Conservation (phyloP, 2,329 filamentous ascomycete genomes). For the Fusarium mangiferae region DNA sequence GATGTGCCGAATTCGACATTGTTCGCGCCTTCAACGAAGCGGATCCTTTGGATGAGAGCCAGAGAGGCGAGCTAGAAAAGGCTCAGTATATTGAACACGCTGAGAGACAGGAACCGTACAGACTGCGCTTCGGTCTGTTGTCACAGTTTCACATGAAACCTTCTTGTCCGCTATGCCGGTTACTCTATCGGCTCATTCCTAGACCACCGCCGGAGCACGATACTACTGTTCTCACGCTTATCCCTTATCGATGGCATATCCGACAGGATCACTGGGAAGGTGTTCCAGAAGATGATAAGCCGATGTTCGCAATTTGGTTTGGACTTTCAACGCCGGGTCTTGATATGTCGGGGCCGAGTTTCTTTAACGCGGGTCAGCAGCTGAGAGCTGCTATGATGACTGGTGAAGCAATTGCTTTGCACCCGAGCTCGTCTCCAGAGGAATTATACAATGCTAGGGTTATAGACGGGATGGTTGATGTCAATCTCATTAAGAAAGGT, state of each 20-base stretch:
- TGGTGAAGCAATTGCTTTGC: background rate
- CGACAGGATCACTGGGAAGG: background rate
- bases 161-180: background rate
- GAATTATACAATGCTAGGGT: background rate
- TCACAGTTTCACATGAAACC: background rate
- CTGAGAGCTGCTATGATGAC: background rate
- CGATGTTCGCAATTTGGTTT: background rate
- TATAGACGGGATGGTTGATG: background rate
- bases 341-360: background rate
- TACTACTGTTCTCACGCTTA: background rate
- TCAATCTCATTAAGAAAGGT: background rate
- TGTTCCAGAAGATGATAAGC: background rate
- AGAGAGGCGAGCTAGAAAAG: background rate
- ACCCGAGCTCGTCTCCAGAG: background rate
- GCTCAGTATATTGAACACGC: background rate
- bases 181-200: background rate
- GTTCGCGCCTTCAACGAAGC: background rate
- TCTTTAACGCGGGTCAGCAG: background rate
- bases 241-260: background rate
- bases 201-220: background rate
- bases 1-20: background rate
- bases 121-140: background rate
- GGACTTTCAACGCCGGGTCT: background rate
- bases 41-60: background rate
- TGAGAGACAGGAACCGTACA: background rate